Conservation (phyloP, 768 basidiomycete genomes). For the Pseudohyphozyma bogoriensis region DNA sequence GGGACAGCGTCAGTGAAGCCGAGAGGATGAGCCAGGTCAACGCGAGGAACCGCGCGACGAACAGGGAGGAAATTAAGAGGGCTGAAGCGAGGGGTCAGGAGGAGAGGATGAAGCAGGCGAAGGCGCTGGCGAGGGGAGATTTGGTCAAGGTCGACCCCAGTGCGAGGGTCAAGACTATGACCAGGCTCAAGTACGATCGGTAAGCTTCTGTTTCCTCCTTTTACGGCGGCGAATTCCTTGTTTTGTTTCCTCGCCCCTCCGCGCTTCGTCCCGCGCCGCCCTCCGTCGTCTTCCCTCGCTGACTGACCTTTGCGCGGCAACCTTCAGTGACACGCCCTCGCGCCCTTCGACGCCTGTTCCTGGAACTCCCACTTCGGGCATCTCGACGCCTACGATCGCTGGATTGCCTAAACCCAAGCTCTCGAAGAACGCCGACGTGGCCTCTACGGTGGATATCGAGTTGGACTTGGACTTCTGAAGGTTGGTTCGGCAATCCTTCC, state of each 20-base stretch:
- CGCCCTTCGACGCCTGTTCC: conserved; percentile 8
- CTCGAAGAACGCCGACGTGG: not conserved
- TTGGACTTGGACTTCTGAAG: not conserved
- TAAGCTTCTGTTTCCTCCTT: not conserved
- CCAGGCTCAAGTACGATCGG: conserved; percentile 23
- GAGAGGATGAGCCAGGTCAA: conserved; percentile 63
- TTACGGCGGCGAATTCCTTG: too few relatives aligned
- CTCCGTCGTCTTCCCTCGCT: too few relatives aligned
- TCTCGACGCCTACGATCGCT: not conserved
- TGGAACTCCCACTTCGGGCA: not conserved
- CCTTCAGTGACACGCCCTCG: conserved; percentile 10
- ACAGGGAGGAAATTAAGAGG: conserved; percentile 64
- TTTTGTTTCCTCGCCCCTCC: too few relatives aligned
- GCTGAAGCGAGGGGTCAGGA: conserved; percentile 63
- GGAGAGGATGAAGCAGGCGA: conserved; percentile 46
- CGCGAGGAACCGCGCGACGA: conserved; percentile 77
- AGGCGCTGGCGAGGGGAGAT: conserved; percentile 24
- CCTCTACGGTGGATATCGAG: not conserved
- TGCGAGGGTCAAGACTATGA: conserved; percentile 29
- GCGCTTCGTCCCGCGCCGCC: too few relatives aligned
- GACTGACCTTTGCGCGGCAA: too few relatives aligned
- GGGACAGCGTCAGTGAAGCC: conserved; percentile 23
- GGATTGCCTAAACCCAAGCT: not conserved
- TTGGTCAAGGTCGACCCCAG: conserved; percentile 21
- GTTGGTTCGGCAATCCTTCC: too few relatives aligned